Percentiles rank a stretch among this genome's conserved stretches.
Conservation (phyloP, 2,329 filamentous ascomycete genomes). For the Sclerotinia subarctica region DNA sequence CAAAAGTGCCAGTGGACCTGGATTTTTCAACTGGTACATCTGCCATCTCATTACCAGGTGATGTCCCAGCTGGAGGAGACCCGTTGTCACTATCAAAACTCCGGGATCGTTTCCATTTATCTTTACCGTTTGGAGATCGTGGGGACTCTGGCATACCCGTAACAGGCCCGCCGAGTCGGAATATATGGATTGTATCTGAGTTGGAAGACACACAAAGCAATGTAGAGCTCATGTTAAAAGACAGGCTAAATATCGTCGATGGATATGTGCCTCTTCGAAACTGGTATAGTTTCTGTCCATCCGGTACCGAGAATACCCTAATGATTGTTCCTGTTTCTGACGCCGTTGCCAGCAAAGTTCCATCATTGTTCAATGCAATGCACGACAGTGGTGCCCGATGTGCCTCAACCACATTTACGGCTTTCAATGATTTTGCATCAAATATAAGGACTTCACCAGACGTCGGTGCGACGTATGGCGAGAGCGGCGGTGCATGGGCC, state of each 20-base stretch:
- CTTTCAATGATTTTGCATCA: constrained; percentile 83
- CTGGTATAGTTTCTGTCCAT: constrained; percentile 90
- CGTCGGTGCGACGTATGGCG: constrained; percentile 76
- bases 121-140: constrained; percentile 31
- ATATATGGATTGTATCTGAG: constrained; percentile 95
- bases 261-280: constrained; percentile 95
- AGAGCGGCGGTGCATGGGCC: constrained; percentile 78
- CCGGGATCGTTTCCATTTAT: constrained; percentile 39
- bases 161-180: constrained; percentile 64
- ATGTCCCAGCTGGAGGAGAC: constrained; percentile 42
- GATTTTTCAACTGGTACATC: constrained; percentile 39
- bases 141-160: constrained; percentile 38
- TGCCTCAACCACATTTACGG: constrained; percentile 92
- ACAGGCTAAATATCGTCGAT: constrained; percentile 96
- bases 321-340: constrained; percentile 98
- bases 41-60: constrained; percentile 35
- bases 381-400: constrained; percentile 88
- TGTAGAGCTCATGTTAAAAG: constrained; percentile 92
- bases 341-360: constrained; percentile 86
- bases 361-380: constrained; percentile 88
- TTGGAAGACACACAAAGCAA: constrained; percentile 93
- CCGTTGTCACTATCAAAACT: constrained; percentile 56
- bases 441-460: constrained; percentile 92
- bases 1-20: constrained; percentile 71
- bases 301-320: constrained; percentile 87